Evolutionary conservation across 106 monocot genomes (phyloP).

Genomic region (Phalaenopsis aphrodite): DNA sequence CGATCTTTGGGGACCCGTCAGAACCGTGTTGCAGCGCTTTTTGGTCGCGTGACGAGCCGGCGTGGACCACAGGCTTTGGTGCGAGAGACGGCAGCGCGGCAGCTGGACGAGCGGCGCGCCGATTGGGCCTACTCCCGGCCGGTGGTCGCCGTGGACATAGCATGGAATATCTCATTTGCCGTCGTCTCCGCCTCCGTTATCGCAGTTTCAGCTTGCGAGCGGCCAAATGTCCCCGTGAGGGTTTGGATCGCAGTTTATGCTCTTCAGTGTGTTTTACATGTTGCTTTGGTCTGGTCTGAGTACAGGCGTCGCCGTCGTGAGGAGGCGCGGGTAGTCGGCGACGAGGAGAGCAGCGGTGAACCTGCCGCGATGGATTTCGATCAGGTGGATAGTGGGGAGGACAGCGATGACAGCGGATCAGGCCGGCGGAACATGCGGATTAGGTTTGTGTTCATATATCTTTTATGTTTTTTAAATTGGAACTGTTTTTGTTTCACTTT

Average conservation of each 20-base stretch:
- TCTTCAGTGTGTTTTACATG: conserved; percentile 67
- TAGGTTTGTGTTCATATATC: conserved; percentile 14
- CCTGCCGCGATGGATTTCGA: not conserved
- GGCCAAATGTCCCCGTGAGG: conserved; percentile 48
- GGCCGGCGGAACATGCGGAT: conserved; percentile 1
- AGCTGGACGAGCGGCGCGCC: conserved; percentile 70
- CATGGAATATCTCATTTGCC: conserved; percentile 76
- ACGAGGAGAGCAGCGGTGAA: not conserved
- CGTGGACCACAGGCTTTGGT: conserved; percentile 50
- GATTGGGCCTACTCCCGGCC: conserved; percentile 78
- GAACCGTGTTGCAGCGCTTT: conserved; percentile 30
- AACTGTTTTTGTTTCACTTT: not conserved
- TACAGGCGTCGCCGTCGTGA: conserved; percentile 40
- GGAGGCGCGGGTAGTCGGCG: conserved; percentile 7
- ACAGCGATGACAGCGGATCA: conserved; percentile 16
- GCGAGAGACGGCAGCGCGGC: conserved; percentile 66
- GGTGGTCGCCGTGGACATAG: conserved; percentile 70
- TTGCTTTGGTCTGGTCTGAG: conserved; percentile 63
- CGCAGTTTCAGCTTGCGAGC: conserved; percentile 30
- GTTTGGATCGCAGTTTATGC: conserved; percentile 69
- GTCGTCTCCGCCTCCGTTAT: conserved; percentile 34
- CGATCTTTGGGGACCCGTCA: conserved; percentile 12
- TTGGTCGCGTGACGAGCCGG: conserved; percentile 48
- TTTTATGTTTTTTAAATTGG: not conserved
- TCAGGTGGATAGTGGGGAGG: conserved; percentile 30